Percentiles rank a stretch among this genome's conserved stretches.
phyloP scores from a whole-genome alignment of 805 yeast species.

The Ogataea degrootiae region DNA sequence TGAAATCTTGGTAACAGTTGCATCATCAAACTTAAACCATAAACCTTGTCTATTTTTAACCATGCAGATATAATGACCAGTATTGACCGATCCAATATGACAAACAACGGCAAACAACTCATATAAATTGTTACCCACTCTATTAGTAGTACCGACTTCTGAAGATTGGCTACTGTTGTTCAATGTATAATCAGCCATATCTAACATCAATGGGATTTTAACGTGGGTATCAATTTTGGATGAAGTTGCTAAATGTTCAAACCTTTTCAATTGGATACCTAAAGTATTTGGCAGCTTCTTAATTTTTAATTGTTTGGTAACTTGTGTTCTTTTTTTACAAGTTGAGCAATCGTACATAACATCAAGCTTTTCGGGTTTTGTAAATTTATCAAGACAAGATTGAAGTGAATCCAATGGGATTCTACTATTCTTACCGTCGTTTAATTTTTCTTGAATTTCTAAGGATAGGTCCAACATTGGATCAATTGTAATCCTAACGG shows the following conservation, averaged over 20 bases:
- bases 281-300: conserved; percentile 71
- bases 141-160: background rate
- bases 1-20: conserved; percentile 63
- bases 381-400: conserved; percentile 72
- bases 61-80: conserved; percentile 89
- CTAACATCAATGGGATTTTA: conserved; percentile 64
- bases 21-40: conserved; percentile 93
- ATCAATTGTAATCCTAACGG: conserved; percentile 67
- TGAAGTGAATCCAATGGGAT: conserved; percentile 35
- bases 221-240: conserved; percentile 76
- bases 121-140: conserved; percentile 38
- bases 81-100: conserved; percentile 89
- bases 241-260: conserved; percentile 55
- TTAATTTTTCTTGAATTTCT: conserved; percentile 48
- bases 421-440: conserved; percentile 15
- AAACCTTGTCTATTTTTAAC: conserved; percentile 66
- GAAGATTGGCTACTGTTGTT: background rate
- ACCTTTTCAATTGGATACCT: conserved; percentile 79
- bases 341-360: conserved; percentile 63
- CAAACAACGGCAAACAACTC: conserved; percentile 84
- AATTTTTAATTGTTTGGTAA: conserved; percentile 67
- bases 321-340: conserved; percentile 60
- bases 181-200: conserved; percentile 57
- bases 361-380: conserved; percentile 72
- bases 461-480: conserved; percentile 88